phyloP scores from a whole-genome alignment of 768 basidiomycete species.

The Pisolithus microcarpus region DNA sequence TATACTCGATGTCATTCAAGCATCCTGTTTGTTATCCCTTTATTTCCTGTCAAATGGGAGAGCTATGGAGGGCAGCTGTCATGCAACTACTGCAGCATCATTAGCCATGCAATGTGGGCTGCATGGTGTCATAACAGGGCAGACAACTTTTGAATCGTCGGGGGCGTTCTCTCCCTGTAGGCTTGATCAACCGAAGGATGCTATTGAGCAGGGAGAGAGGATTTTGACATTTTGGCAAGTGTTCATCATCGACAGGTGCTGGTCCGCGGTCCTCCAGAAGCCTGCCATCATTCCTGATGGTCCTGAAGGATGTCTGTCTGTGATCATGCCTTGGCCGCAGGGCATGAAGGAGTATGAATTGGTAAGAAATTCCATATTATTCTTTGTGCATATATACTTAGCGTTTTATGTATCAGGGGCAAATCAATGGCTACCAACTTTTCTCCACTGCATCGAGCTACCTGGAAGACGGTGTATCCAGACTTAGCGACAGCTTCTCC shows the following conservation, averaged over 20 bases:
- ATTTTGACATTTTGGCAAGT: conserved; percentile 81
- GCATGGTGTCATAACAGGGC: conserved; percentile 36
- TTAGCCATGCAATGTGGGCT: conserved; percentile 70
- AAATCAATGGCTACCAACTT: conserved; percentile 42
- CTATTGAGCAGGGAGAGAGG: conserved; percentile 60
- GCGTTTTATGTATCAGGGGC: conserved; percentile 41
- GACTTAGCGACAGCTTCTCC: conserved; percentile 48
- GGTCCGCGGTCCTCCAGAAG: conserved; percentile 68
- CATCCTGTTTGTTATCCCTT: conserved; percentile 65
- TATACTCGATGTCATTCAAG: conserved; percentile 66
- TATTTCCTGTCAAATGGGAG: conserved; percentile 77
- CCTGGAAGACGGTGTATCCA: conserved; percentile 50
- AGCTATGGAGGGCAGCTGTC: conserved; percentile 70
- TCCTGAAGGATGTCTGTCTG: conserved; percentile 46
- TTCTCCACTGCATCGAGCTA: conserved; percentile 58
- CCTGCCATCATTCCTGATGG: conserved; percentile 62
- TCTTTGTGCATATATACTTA: conserved; percentile 9
- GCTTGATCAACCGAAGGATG: conserved; percentile 51
- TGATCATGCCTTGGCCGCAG: conserved; percentile 74
- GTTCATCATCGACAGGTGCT: conserved; percentile 72
- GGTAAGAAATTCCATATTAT: conserved; percentile 34
- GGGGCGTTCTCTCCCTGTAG: conserved; percentile 34
- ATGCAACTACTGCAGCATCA: conserved; percentile 66
- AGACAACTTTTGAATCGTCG: conserved; percentile 29
- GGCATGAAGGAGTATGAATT: conserved; percentile 64